A percentile compares a stretch with the other conserved stretches of the same genome.
phyloP scores from a whole-genome alignment of 768 basidiomycete species.

The Suillus alpinus region DNA sequence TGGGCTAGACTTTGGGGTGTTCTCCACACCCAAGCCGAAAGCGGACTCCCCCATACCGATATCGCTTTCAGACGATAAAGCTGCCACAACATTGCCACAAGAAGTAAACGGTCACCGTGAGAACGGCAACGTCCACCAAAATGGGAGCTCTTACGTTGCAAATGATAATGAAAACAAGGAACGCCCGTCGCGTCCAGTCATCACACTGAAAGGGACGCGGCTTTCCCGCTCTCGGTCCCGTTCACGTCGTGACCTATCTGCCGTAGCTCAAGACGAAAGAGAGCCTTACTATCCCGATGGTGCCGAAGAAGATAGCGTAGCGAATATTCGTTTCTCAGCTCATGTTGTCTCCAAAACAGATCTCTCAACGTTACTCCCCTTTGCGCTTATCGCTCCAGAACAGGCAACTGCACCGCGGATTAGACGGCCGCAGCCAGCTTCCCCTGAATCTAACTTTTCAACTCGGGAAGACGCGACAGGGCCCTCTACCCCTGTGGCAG shows the following conservation, averaged over 20 bases:
- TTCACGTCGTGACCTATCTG: constrained; percentile 66
- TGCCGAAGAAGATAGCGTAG: constrained; percentile 64
- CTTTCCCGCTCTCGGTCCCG: constrained; percentile 66
- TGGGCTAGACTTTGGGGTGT: constrained; percentile 75
- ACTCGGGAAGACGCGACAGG: constrained; percentile 18
- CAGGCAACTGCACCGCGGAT: constrained; percentile 38
- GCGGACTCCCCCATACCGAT: neutral
- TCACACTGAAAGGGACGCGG: constrained; percentile 55
- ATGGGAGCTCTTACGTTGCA: constrained; percentile 18
- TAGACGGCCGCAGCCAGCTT: constrained; percentile 12
- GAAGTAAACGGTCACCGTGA: constrained; percentile 26
- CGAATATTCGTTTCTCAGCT: constrained; percentile 77
- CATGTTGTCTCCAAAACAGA: constrained; percentile 60
- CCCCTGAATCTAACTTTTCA: constrained; percentile 20
- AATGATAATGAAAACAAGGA: constrained; percentile 47
- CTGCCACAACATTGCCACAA: constrained; percentile 12
- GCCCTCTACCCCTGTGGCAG: constrained; percentile 17
- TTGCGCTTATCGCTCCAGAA: constrained; percentile 80
- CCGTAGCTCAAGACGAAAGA: constrained; percentile 54
- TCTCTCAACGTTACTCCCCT: constrained; percentile 62
- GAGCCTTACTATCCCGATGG: constrained; percentile 56
- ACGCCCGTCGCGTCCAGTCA: constrained; percentile 67
- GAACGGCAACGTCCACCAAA: constrained; percentile 26
- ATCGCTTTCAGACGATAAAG: constrained; percentile 6
- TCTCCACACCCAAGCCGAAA: constrained; percentile 43